Percentiles rank a stretch among this genome's conserved stretches.
Conservation (phyloP, 2,329 filamentous ascomycete species). For the Hymenoscyphus salicellus region DNA sequence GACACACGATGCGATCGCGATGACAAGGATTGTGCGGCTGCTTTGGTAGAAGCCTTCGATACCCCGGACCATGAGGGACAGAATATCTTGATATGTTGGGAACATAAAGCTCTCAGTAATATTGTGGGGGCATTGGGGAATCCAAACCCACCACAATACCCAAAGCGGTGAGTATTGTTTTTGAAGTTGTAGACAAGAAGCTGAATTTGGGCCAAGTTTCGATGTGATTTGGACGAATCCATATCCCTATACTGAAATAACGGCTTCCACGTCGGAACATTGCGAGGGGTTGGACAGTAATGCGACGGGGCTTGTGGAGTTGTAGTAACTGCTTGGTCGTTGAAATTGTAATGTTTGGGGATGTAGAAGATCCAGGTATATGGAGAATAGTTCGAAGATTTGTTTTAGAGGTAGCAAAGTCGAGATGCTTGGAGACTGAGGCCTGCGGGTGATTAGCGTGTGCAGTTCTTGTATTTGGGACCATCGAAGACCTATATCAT, state of each 20-base stretch:
- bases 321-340: neutral
- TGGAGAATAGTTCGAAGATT: no score
- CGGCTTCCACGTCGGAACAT: slow-evolving; percentile 46
- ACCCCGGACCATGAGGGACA: slow-evolving; percentile 39
- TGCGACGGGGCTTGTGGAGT: neutral
- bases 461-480: no score
- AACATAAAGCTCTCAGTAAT: slow-evolving; percentile 52
- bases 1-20: slow-evolving; percentile 56
- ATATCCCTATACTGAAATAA: slow-evolving; percentile 47
- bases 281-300: slow-evolving; percentile 51
- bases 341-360: neutral
- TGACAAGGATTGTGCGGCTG: slow-evolving; percentile 52
- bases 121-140: slow-evolving; percentile 53
- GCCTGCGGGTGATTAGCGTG: no score
- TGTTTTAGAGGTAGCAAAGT: no score
- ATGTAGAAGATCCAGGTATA: no score
- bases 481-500: no score
- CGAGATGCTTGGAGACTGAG: no score
- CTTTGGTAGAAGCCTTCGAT: slow-evolving; percentile 46
- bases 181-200: neutral
- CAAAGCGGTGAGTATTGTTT: slow-evolving; percentile 39
- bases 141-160: slow-evolving; percentile 48
- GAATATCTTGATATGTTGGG: slow-evolving; percentile 62
- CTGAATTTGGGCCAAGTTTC: slow-evolving; percentile 36
- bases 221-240: slow-evolving; percentile 59